A percentile compares a stretch with the other conserved stretches of the same genome.
Evolutionary conservation across 257 asterid genomes (phyloP).

Genomic region (Scutellaria galericulata): DNA sequence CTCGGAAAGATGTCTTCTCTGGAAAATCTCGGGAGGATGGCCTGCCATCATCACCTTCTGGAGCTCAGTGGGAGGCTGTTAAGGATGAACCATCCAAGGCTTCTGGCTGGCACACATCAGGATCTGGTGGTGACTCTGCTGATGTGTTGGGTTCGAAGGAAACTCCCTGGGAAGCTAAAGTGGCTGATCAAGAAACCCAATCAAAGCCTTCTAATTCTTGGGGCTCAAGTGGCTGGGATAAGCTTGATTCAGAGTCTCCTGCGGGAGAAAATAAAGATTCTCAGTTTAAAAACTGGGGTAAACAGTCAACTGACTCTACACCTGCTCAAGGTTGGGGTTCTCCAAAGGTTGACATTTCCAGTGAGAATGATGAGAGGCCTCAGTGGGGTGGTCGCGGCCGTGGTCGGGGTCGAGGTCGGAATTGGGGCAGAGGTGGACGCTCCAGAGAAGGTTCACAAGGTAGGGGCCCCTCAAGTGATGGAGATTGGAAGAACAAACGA

Average conservation of each 20-base stretch:
- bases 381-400: conserved; percentile 54
- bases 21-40: conserved; percentile 31
- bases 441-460: conserved; percentile 56
- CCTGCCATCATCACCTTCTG: conserved; percentile 34
- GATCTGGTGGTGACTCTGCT: conserved; percentile 26
- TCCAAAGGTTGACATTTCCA: conserved; percentile 24
- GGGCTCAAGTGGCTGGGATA: conserved; percentile 54
- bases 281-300: conserved; percentile 41
- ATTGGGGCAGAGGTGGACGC: conserved; percentile 52
- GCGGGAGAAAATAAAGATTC: conserved; percentile 36
- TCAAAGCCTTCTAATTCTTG: conserved; percentile 46
- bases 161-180: conserved; percentile 41
- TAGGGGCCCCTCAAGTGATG: conserved; percentile 61
- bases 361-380: conserved; percentile 36
- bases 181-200: conserved; percentile 32
- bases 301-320: conserved; percentile 40
- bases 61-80: conserved; percentile 29
- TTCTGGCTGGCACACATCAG: conserved; percentile 39
- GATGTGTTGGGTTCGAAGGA: conserved; percentile 28
- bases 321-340: conserved; percentile 47
- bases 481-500: conserved; percentile 64
- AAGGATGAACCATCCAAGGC: conserved; percentile 34
- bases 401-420: conserved; percentile 53
- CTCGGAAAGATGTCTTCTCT: conserved; percentile 8
- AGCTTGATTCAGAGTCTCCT: conserved; percentile 38